Evolutionary conservation across 176 grass and related monocot species (phyloP).

Genomic region (Ensete ventricosum): DNA sequence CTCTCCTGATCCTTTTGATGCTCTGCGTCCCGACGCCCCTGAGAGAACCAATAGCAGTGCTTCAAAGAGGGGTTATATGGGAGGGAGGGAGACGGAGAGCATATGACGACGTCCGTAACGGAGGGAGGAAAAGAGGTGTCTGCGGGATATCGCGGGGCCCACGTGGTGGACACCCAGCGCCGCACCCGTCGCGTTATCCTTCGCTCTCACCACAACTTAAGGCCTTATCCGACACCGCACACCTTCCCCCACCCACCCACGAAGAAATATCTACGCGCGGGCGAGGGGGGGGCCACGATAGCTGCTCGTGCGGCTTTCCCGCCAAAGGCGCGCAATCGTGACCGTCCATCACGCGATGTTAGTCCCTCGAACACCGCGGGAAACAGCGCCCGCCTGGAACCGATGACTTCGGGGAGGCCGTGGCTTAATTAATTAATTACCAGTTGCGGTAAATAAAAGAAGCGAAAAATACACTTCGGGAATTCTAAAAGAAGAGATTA

Average conservation of each 20-base stretch:
- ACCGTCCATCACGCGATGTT: background rate
- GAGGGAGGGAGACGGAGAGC: background rate
- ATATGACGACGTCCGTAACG: background rate
- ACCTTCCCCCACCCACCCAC: background rate
- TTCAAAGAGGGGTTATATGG: too few relatives aligned
- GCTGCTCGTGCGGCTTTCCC: background rate
- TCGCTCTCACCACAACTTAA: background rate
- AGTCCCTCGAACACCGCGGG: background rate
- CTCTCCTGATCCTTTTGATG: background rate
- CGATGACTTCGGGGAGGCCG: background rate
- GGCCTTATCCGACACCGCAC: background rate
- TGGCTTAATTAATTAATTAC: background rate
- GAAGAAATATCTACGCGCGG: background rate
- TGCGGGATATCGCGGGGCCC: background rate
- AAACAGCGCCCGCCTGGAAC: background rate
- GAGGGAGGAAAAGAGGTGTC: background rate
- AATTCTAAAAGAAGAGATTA: too few relatives aligned
- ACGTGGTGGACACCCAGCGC: background rate
- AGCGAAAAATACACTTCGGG: too few relatives aligned
- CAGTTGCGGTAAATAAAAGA: background rate
- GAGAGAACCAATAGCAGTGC: background rate
- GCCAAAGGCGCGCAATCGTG: background rate
- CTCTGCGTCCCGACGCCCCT: background rate
- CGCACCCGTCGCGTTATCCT: background rate
- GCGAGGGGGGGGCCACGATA: background rate